Conservation (phyloP, 2,329 filamentous ascomycete species). For the Cordyceps fumosorosea region DNA sequence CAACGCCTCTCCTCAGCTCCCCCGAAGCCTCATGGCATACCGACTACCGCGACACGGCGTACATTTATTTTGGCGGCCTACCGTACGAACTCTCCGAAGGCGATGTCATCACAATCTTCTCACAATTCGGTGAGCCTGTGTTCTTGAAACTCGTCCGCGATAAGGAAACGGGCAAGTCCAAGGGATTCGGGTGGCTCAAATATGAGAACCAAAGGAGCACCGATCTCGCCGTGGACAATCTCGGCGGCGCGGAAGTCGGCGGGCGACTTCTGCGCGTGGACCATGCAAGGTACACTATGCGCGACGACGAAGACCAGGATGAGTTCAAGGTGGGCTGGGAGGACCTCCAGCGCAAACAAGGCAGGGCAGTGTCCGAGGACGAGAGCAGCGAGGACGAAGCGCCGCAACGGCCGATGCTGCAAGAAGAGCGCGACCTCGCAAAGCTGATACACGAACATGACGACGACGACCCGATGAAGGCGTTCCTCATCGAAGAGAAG, state of each 20-base stretch:
- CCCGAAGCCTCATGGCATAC: conserved; percentile 91
- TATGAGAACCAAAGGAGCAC: conserved; percentile 97
- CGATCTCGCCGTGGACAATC: conserved; percentile 91
- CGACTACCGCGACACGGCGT: conserved; percentile 96
- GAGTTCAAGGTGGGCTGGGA: conserved; percentile 54
- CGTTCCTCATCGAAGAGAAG: conserved; percentile 82
- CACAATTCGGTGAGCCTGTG: conserved; percentile 90
- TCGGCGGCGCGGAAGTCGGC: conserved; percentile 77
- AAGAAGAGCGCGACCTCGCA: conserved; percentile 75
- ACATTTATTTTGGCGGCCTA: conserved; percentile 90
- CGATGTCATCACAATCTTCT: conserved; percentile 93
- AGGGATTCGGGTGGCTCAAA: conserved; percentile 92
- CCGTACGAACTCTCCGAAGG: conserved; percentile 91
- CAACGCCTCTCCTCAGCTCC: conserved; percentile 47
- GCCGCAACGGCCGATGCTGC: conserved; percentile 55
- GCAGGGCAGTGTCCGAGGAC: conserved; percentile 36
- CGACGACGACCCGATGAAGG: conserved; percentile 97
- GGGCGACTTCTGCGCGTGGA: conserved; percentile 81
- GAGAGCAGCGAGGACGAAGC: conserved; percentile 39
- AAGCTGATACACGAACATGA: conserved; percentile 74
- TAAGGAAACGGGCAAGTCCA: conserved; percentile 92
- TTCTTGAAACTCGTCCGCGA: conserved; percentile 90
- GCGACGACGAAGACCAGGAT: conserved; percentile 67
- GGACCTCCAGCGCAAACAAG: conserved; percentile 50
- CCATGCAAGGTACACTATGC: conserved; percentile 84